A percentile compares a stretch with the other conserved stretches of the same genome.
phyloP scores from a whole-genome alignment of 73 alveolate genomes.

The Paramecium pentaurelia region DNA sequence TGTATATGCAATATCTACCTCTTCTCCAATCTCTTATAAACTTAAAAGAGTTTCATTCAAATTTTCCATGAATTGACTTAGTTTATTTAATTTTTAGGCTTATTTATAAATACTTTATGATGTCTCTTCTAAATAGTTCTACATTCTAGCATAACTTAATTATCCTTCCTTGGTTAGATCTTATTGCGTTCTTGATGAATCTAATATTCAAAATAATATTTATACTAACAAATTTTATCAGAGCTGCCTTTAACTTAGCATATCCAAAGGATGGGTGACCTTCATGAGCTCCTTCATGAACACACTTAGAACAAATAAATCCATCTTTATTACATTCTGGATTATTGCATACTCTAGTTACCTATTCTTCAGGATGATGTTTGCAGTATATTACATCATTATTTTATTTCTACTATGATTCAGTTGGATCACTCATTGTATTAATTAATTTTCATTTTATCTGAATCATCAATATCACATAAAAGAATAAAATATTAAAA shows the following conservation, averaged over 20 bases:
- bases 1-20: slow-evolving; percentile 26
- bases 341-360: slow-evolving; percentile 20
- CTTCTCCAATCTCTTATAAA: slow-evolving; percentile 29
- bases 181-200: slow-evolving; percentile 11
- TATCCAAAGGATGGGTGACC: slow-evolving; percentile 14
- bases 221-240: not conserved
- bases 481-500: not conserved
- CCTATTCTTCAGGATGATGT: slow-evolving; percentile 30
- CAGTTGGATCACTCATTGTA: slow-evolving; percentile 32
- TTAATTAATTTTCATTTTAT: not conserved
- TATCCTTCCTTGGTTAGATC: slow-evolving; percentile 44
- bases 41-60: slow-evolving; percentile 19
- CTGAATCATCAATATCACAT: not conserved
- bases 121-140: slow-evolving; percentile 26
- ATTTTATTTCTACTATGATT: not conserved
- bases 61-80: slow-evolving; percentile 11
- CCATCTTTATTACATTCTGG: slow-evolving; percentile 22
- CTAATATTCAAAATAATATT: not conserved
- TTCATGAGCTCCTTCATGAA: slow-evolving; percentile 25
- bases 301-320: slow-evolving; percentile 5
- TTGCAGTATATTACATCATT: slow-evolving; percentile 1
- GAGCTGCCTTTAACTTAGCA: not conserved
- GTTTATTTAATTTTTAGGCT: not conserved
- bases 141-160: slow-evolving; percentile 48
- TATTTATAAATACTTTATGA: slow-evolving; percentile 22